phyloP scores from a whole-genome alignment of 805 yeast genomes.

The Candida nitratophila region DNA sequence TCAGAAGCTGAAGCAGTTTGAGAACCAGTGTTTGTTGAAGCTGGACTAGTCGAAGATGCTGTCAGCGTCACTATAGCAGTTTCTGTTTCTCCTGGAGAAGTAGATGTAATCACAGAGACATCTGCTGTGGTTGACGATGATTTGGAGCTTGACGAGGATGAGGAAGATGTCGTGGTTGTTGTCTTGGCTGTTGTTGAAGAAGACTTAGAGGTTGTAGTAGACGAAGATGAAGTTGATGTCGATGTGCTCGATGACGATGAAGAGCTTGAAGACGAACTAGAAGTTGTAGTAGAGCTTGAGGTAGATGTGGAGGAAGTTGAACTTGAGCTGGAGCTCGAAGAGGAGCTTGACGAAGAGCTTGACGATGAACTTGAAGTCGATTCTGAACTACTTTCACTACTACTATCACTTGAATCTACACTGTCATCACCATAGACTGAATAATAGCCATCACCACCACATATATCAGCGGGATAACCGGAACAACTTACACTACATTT shows the following conservation, averaged over 20 bases:
- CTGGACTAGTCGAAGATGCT: conserved; percentile 16
- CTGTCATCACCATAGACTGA: conserved; percentile 35
- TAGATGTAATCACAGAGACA: conserved; percentile 6
- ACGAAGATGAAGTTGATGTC: conserved; percentile 9
- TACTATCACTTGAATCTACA: not conserved
- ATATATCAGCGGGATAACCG: conserved; percentile 57
- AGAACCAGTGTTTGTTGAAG: conserved; percentile 10
- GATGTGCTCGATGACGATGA: conserved; percentile 8
- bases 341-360: conserved; percentile 13
- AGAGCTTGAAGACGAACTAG: conserved; percentile 9
- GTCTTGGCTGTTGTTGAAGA: conserved; percentile 5
- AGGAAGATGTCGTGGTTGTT: conserved; percentile 6
- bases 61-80: conserved; percentile 19
- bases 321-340: conserved; percentile 3
- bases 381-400: conserved; percentile 6
- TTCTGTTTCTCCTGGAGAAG: conserved; percentile 15
- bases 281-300: conserved; percentile 12
- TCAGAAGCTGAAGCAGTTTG: conserved; percentile 2
- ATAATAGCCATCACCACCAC: conserved; percentile 49
- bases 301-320: conserved; percentile 9
- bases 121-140: conserved; percentile 1
- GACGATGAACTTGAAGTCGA: conserved; percentile 1
- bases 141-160: not conserved
- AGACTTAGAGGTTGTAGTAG: conserved; percentile 8
- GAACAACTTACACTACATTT: conserved; percentile 43